Evolutionary conservation across 2,329 filamentous ascomycete genomes (phyloP).

Genomic region (Colletotrichum sojae): DNA sequence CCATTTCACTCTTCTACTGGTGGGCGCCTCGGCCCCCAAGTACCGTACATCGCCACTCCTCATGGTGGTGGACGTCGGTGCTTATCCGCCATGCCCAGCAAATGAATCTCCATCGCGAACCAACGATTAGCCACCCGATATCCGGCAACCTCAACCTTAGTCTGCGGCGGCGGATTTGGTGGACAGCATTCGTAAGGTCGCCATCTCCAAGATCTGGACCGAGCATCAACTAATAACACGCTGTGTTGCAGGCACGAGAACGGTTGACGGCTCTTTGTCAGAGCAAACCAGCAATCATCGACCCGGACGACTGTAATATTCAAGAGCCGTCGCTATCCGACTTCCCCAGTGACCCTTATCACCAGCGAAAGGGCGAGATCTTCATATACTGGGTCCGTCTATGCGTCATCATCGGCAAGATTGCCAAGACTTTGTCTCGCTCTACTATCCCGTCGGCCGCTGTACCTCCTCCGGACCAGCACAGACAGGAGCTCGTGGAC

Average conservation of each 20-base stretch:
- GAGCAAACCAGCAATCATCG: conserved; percentile 59
- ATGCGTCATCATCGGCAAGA: conserved; percentile 55
- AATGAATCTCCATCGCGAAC: conserved; percentile 59
- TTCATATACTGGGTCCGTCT: conserved; percentile 60
- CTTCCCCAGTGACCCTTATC: conserved; percentile 51
- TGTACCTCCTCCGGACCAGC: conserved; percentile 46
- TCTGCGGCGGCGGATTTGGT: conserved; percentile 57
- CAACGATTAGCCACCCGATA: conserved; percentile 32
- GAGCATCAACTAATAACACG: not conserved
- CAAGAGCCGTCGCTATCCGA: conserved; percentile 54
- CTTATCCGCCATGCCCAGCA: conserved; percentile 60
- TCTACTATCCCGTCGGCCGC: conserved; percentile 31
- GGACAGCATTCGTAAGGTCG: conserved; percentile 53
- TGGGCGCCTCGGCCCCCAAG: conserved; percentile 57
- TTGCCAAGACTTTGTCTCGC: conserved; percentile 55
- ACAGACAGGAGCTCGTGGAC: conserved; percentile 49
- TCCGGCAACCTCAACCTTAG: conserved; percentile 42
- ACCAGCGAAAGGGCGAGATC: conserved; percentile 53
- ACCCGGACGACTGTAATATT: conserved; percentile 58
- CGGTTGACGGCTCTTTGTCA: conserved; percentile 58
- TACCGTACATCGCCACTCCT: conserved; percentile 55
- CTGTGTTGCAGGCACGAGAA: conserved; percentile 48
- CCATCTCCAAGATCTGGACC: not conserved
- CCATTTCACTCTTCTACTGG: conserved; percentile 60
- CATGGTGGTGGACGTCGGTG: conserved; percentile 62